Evolutionary conservation across 139 green algal species (phyloP).

Genomic region (Chlorella sp.): DNA sequence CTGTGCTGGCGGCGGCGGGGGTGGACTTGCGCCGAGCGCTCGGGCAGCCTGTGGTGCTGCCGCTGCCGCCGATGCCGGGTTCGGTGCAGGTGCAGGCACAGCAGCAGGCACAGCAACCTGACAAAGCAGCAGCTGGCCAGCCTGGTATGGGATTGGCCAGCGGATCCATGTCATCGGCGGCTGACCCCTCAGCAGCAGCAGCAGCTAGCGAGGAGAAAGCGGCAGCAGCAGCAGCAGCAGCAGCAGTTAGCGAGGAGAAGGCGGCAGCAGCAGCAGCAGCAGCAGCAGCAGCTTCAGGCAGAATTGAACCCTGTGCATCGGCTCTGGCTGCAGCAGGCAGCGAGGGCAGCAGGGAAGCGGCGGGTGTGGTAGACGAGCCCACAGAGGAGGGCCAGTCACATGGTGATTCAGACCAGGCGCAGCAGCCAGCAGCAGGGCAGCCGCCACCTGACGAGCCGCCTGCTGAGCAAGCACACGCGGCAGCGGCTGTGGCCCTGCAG

Average conservation of each 20-base stretch:
- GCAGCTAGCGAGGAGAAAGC: background rate
- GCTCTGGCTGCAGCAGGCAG: background rate
- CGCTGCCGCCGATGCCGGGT: background rate
- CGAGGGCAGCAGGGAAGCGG: background rate
- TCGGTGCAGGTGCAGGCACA: background rate
- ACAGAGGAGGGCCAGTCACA: background rate
- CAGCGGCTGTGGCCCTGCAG: background rate
- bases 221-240: background rate
- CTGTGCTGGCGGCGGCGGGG: conserved; percentile 56
- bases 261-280: background rate
- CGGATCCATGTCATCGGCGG: too few relatives aligned
- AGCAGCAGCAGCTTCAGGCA: background rate
- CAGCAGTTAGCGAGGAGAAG: background rate
- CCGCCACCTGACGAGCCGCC: background rate
- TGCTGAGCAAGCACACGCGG: background rate
- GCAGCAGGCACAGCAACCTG: background rate
- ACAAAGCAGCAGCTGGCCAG: too few relatives aligned
- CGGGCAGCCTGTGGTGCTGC: background rate
- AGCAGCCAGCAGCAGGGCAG: background rate
- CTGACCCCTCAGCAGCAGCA: conserved; percentile 6
- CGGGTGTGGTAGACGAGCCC: background rate
- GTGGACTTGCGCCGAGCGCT: conserved; percentile 42
- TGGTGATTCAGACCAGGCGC: background rate
- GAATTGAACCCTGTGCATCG: too few relatives aligned
- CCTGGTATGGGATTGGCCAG: too few relatives aligned